Base-by-base conservation (phyloP, 2,329 filamentous ascomycete genomes). In the Diaporthe ampelina region DNA sequence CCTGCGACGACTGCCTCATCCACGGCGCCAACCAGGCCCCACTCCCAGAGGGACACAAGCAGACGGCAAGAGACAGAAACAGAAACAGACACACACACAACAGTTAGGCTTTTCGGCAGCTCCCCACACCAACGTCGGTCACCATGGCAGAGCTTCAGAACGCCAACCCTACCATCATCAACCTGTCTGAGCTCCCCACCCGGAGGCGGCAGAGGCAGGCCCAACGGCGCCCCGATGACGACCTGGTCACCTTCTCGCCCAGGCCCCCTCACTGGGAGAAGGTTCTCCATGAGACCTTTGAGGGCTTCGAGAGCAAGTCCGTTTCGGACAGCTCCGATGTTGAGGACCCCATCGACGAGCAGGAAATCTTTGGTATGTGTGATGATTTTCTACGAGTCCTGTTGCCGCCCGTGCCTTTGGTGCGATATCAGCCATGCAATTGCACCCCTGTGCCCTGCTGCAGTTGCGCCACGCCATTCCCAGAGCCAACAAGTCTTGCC, bases 111-210 rank as follows among this genome's bases (percentile, higher is more conserved):
- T 37, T n/a, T 32, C 26, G 29, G 50, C 40, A n/a, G 40, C 68
- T 17, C 11, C 19, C 6, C 57, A 56, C 71, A 56, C 37, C 63
- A 52, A 56, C 45, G 15, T 26, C 87, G 86, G 84, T 80, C 83
- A 72, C 82, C 83, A 76, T 79, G 72, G 59, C 78, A 24, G 83
- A 84, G 54, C 82, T 88, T 61, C 90, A 93, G 78, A 98, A 98
- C 84, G 95, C 94, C 77, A 98, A 99, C 86, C 97, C 97, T 72
- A 97, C 94, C 77, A 95, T 99, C 81, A 87, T 98, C 80, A 97
- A 93, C 84, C 90, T 92, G 70, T 94, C 94, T 57, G 94, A 98
- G 84, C 91, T 99, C 68, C 95, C 97, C 58, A 97, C 94, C 40
- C 92, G 95, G 77, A 89, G 90, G 77, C 87, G 88, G 79, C 86